Percentiles rank a stretch among this genome's conserved stretches.
Conservation (phyloP, 192 early-diverging fungal genomes). For the Tieghemiomyces parasiticus region DNA sequence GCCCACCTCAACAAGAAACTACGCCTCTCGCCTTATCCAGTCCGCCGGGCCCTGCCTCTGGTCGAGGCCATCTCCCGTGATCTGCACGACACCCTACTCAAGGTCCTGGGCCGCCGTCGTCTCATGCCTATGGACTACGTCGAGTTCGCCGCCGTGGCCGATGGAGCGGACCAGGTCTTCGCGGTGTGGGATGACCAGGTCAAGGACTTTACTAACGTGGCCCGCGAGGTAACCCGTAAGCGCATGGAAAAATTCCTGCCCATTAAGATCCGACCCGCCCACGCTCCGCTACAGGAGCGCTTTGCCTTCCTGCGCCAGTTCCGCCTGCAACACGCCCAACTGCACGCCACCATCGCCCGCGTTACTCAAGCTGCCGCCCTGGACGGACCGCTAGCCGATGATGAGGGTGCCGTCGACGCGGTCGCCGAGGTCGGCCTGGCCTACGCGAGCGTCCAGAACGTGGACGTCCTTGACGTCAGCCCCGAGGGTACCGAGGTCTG, state of each 20-base stretch:
- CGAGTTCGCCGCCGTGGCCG: conserved; percentile 77
- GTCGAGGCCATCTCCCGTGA: conserved; percentile 93
- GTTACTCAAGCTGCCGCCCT: conserved; percentile 57
- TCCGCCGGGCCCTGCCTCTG: conserved; percentile 79
- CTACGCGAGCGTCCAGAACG: conserved; percentile 79
- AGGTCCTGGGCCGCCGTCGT: conserved; percentile 70
- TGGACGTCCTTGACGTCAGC: conserved; percentile 92
- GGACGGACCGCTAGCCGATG: conserved; percentile 19
- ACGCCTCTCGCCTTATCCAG: conserved; percentile 81
- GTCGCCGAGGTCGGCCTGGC: conserved; percentile 80
- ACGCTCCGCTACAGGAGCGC: conserved; percentile 88
- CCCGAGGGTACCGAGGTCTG: conserved; percentile 86
- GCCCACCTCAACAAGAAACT: conserved; percentile 96
- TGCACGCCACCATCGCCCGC: conserved; percentile 88
- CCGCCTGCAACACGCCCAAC: conserved; percentile 93
- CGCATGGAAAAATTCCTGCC: conserved; percentile 87
- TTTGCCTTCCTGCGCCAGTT: conserved; percentile 80
- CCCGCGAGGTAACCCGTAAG: conserved; percentile 87
- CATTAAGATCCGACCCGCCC: conserved; percentile 86
- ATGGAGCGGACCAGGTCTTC: conserved; percentile 78
- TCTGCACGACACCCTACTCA: conserved; percentile 81
- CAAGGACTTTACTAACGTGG: conserved; percentile 91
- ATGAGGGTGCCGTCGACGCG: conserved; percentile 46
- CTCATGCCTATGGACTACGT: conserved; percentile 89
- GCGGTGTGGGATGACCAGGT: conserved; percentile 85